Base-by-base conservation (phyloP, 768 basidiomycete species). In the Cantharellus anzutake region DNA sequence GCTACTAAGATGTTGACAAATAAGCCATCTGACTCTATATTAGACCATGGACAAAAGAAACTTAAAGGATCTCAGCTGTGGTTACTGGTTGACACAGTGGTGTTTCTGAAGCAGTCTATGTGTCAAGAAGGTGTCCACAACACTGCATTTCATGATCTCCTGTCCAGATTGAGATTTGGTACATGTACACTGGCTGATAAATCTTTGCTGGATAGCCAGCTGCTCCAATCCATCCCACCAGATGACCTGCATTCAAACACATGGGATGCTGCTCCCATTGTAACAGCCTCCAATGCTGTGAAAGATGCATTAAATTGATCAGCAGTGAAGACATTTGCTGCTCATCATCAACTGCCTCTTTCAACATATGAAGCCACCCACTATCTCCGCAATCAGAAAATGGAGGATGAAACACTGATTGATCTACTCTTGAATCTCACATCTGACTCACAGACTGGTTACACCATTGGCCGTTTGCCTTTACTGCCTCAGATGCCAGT, bases 401-500 rank as follows among this genome's bases (percentile, higher is more conserved):
- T 11, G 7, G 11, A 11, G 7, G 34, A 7, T 11, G 7, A 11
- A 7, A 7, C 52, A 11, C 52, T 55, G 7, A 7, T 11, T 7
- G 11, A 55, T 7, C 11, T 11, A 55, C 52, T 55, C 7, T 7
- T 11, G 34, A 5, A 7, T 11, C 35, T 55, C 7, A 11, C 11
- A 7, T 55, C 52, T 11, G 52, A 7, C n/a, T n/a, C n/a, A 11
- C 7, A 55, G 34, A 55, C 52, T 11, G 34, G 39, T 16, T 51
- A 59, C 20, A 29, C 29, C 16, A 51, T 59, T 11, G 60, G 60
- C 5, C 34, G 4, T 3, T 16, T 61, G 38, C 60, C 60, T 16
- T 40, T 61, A 20, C 56, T 61, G 16, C 42, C 40, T 2, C 56
- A 57, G 34, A 61, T 61, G 60, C 57, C 57, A 35, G 60, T 61